Percentiles rank a stretch among this genome's conserved stretches.
Conservation (phyloP, 257 asterid species). For the Nyctanthes arbortristis region DNA sequence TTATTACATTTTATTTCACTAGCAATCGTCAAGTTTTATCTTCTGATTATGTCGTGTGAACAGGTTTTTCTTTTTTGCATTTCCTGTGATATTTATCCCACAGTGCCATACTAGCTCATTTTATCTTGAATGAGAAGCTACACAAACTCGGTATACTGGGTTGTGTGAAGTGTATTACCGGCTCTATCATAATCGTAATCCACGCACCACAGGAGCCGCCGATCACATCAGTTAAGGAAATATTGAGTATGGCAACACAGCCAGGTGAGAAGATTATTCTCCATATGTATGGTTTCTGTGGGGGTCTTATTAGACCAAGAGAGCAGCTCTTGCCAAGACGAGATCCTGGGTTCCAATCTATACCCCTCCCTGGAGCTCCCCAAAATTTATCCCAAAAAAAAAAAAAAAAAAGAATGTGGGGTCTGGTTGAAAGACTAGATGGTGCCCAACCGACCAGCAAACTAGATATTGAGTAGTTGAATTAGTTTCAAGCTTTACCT, state of each 20-base stretch:
- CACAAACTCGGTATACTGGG: slow-evolving; percentile 79
- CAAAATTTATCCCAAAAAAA: no score
- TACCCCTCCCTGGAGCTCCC: no score
- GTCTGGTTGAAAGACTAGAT: not conserved
- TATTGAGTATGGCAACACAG: slow-evolving; percentile 84
- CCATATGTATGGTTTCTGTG: not conserved
- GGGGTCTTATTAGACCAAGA: no score
- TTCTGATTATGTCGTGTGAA: not conserved
- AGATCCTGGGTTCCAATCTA: no score
- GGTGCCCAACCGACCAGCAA: not conserved
- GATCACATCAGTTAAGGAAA: slow-evolving; percentile 70
- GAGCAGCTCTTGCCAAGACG: no score
- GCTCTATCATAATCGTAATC: slow-evolving; percentile 72
- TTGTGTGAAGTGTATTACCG: slow-evolving; percentile 75
- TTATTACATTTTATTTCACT: not conserved
- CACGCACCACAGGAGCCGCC: slow-evolving; percentile 85
- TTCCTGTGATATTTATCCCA: slow-evolving; percentile 18
- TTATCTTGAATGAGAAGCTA: slow-evolving; percentile 74
- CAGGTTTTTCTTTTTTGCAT: slow-evolving; percentile 8
- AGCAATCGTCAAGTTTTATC: not conserved
- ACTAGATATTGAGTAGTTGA: not conserved
- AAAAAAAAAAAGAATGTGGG: no score
- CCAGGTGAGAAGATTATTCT: slow-evolving; percentile 47
- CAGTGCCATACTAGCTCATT: slow-evolving; percentile 80
- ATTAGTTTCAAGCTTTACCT: not conserved